These are phyloP conservation scores for Fusarium marasasianum DNA, from an alignment of 2,329 filamentous ascomycete genomes.

Conservation along the genomic window DNA sequence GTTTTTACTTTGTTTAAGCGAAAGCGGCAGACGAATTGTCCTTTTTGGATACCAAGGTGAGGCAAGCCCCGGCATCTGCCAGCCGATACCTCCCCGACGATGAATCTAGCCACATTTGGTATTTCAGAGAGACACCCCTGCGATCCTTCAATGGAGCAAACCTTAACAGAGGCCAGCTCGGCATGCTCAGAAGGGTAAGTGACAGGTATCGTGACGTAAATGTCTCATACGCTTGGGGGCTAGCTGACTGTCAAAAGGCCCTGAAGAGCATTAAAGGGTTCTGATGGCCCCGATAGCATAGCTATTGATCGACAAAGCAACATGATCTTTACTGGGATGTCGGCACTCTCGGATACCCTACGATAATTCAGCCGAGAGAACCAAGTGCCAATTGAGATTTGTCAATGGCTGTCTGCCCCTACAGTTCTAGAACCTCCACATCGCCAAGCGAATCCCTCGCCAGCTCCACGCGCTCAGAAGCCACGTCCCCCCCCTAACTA, in stretches of 20 bases:
- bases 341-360: background rate
- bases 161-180: background rate
- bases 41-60: background rate
- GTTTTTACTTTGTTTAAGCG: background rate
- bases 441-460: background rate
- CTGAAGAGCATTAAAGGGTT: background rate
- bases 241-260: background rate
- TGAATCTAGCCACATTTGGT: background rate
- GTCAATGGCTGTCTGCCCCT: background rate
- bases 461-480: background rate
- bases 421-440: background rate
- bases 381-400: background rate
- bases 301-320: background rate
- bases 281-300: background rate
- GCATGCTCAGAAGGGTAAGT: background rate
- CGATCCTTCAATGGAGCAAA: background rate
- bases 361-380: background rate
- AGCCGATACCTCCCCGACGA: background rate
- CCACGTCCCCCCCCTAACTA: background rate
- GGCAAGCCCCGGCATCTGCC: background rate
- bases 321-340: background rate
- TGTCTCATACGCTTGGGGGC: background rate
- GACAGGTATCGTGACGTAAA: background rate
- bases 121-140: background rate
- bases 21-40: background rate